Base-by-base conservation (phyloP, 1,284 basidiomycete genomes). In the Trichosporon coremiiforme region DNA sequence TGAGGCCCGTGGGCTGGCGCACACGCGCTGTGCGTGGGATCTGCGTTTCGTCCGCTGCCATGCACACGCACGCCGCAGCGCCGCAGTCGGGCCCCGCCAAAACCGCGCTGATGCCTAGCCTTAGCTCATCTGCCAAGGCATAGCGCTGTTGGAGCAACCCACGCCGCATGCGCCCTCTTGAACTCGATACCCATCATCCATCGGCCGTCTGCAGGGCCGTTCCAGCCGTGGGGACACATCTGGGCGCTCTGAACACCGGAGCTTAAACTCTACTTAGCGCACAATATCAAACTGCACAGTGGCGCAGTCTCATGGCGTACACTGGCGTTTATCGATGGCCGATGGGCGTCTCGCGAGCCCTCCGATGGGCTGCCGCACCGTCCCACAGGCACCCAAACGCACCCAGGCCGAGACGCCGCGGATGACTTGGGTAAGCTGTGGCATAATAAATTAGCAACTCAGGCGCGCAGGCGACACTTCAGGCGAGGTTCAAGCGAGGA, bases 221-320 rank as follows among this genome's bases (percentile, higher is more conserved):
- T 20, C 50, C 50, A 53, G 20, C 25, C 50, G 22, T 53, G 50
- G n/a, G 22, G 20, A 22, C 36, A 53, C 9, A 9, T 9, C 50
- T 53, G 50, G 50, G 50, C 50, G 50, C 20, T 53, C 20, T 20
- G 20, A 22, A 10, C 9, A 2, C 20, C 50, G 50, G 50, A 53
- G 50, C 50, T 53, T 53, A 53, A 53, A 53, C 20, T 25, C 50
- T 53, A 53, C 50, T 17, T 17, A n/a, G 50, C 50, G 22, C 22
- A 53, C n/a, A 25, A 45, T 5, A 7, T 4, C 17, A 45, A n/a
- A 15, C 41, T 53, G 9, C 22, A 12, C n/a, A 22, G 50, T 53
- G 50, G 50, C 50, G 50, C 20, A 6, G 17, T 53, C 20, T 5
- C 20, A 53, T 22, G 50, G 50, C 50, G 50, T 25, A 13, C 22